Evolutionary conservation across 768 basidiomycete genomes (phyloP).

Genomic region (Lactarius vividus): DNA sequence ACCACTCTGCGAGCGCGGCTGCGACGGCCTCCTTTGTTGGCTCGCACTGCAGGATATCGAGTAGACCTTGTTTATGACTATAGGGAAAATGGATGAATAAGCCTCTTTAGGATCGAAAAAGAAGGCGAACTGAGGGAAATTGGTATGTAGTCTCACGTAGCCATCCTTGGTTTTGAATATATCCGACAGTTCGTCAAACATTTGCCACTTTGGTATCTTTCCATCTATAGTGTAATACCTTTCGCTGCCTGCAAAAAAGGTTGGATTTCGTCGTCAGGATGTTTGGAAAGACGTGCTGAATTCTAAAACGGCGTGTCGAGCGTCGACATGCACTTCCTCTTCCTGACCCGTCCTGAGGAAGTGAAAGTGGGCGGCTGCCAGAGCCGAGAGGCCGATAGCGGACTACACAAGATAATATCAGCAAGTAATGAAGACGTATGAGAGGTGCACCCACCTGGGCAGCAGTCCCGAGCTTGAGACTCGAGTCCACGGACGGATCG

Average conservation of each 20-base stretch:
- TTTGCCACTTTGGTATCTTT: conserved; percentile 30
- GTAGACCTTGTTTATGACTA: conserved; percentile 26
- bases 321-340: conserved; percentile 51
- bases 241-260: conserved; percentile 43
- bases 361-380: conserved; percentile 53
- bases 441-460: conserved; percentile 43
- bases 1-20: conserved; percentile 19
- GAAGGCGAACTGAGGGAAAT: conserved; percentile 55
- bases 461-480: conserved; percentile 50
- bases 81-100: background rate
- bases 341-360: conserved; percentile 43
- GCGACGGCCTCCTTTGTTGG: conserved; percentile 20
- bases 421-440: no score
- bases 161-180: conserved; percentile 53
- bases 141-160: conserved; percentile 58
- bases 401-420: conserved; percentile 30
- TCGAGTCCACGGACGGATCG: conserved; percentile 48
- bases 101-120: background rate
- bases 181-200: conserved; percentile 53
- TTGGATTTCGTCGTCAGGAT: background rate
- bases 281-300: conserved; percentile 42
- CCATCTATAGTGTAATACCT: conserved; percentile 48
- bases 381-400: conserved; percentile 48
- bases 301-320: conserved; percentile 53
- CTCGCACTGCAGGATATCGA: conserved; percentile 26